Base-by-base conservation (phyloP, 208 protist species). In the Vickermania spadyakhi region DNA sequence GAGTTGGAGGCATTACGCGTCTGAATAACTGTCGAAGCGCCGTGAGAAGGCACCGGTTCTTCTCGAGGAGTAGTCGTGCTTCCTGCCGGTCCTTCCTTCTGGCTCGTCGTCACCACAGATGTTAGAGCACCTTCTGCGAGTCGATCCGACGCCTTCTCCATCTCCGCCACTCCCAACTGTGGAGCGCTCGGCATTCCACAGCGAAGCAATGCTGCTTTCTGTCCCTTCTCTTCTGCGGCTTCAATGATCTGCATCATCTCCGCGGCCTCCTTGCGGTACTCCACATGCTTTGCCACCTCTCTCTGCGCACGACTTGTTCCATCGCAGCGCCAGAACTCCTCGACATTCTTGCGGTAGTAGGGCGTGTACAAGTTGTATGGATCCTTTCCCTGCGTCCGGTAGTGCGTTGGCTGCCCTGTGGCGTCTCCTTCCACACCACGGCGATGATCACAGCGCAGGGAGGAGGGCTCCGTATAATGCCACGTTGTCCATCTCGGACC, bases 401-500 rank as follows among this genome's bases (percentile, higher is more conserved):
- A 45, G 60, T 77, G 56, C 4, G 72, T 71, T 28, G 52, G 58
- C 14, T 68, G 52, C 60, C 76, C 77, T 50, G 75, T 69, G 5
- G 49, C 64, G 18, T 65, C 31, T 53, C 86, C 86, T 49, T 73
- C 70, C 2, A 27, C 45, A 42, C 69, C 79, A 60, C 84, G 87
- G 22, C 25, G 56, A 7, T 63, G 18, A 68, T 87, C 84, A 56
- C 30, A 55, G 3, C 22, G 53, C 25, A 51, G 53, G 11, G 45
- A 57, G 21, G 41, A 13, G 22, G 57, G 51, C 29, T 84, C 74
- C 28, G 72, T 64, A 68, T 88, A 70, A 64, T 84, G 73, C 83
- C 86, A 93, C 26, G 82, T 59, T 13, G 86, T 91, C 83, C 86
- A 93, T 3, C 86, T 67, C 2, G 86, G 86, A 0, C 86, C 86